Conservation (phyloP, 2,329 filamentous ascomycete species). For the Rhinocladiella similis region DNA sequence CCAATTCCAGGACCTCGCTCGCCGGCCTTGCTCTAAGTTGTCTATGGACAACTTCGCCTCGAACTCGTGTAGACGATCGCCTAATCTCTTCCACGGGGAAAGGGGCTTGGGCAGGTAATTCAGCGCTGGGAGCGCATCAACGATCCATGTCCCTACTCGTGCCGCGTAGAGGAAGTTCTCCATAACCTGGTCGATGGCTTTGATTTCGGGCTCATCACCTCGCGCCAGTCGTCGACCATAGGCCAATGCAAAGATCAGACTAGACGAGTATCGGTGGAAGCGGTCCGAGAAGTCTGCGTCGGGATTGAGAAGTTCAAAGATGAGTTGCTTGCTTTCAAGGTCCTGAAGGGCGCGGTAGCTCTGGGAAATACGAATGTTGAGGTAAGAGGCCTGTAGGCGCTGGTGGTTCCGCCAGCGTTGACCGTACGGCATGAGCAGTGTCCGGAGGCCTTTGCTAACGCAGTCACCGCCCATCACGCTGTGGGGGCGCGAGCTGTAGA, state of each 20-base stretch:
- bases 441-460: conserved; percentile 37
- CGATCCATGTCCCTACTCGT: conserved; percentile 48
- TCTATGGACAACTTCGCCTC: conserved; percentile 29
- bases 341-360: conserved; percentile 51
- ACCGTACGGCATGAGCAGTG: conserved; percentile 52
- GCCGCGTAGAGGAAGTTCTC: conserved; percentile 52
- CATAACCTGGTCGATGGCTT: conserved; percentile 50
- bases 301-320: conserved; percentile 40
- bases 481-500: conserved; percentile 39
- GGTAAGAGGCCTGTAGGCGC: conserved; percentile 43
- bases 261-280: conserved; percentile 50
- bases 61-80: conserved; percentile 26
- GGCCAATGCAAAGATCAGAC: conserved; percentile 51
- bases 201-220: conserved; percentile 45
- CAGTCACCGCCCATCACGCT: conserved; percentile 30
- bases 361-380: conserved; percentile 45
- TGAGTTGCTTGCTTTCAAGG: conserved; percentile 48
- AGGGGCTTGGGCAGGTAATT: conserved; percentile 46
- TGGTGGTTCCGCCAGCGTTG: conserved; percentile 48
- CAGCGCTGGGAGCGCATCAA: conserved; percentile 46
- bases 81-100: conserved; percentile 47
- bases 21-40: conserved; percentile 16
- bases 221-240: conserved; percentile 49
- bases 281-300: conserved; percentile 45
- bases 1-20: conserved; percentile 28